A percentile compares a stretch with the other conserved stretches of the same genome.
phyloP scores from a whole-genome alignment of 1,284 basidiomycete species.

The Boletellus deceptivus region DNA sequence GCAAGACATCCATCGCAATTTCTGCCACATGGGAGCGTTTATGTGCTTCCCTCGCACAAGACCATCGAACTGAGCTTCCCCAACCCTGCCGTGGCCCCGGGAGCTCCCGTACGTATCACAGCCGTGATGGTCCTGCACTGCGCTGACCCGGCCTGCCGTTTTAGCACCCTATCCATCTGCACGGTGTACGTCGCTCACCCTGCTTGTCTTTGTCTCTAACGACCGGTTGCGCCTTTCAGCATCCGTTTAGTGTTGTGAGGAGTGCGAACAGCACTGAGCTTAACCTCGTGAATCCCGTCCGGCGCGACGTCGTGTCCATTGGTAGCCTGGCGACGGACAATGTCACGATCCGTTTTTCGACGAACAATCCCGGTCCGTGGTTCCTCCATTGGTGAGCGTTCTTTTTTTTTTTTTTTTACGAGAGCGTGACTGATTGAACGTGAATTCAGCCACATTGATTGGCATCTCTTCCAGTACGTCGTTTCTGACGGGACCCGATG shows the following conservation, averaged over 20 bases:
- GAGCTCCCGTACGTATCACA: conserved; percentile 34
- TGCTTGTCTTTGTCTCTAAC: not conserved
- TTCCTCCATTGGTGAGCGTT: conserved; percentile 42
- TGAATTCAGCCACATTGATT: conserved; percentile 37
- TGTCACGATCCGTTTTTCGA: conserved; percentile 45
- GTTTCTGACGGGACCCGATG: not conserved
- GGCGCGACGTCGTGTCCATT: conserved; percentile 27
- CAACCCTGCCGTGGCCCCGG: conserved; percentile 18
- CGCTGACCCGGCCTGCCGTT: conserved; percentile 1
- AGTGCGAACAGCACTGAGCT: conserved; percentile 13
- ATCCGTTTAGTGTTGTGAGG: conserved; percentile 26
- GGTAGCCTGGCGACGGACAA: conserved; percentile 27
- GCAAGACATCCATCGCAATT: conserved; percentile 27
- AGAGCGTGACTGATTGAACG: not conserved
- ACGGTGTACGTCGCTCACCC: conserved; percentile 29
- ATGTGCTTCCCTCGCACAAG: conserved; percentile 30
- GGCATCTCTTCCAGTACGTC: conserved; percentile 37
- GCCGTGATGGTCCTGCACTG: not conserved
- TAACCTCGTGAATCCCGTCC: conserved; percentile 30
- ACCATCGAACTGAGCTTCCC: conserved; percentile 37
- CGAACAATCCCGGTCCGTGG: conserved; percentile 50
- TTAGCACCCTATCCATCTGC: conserved; percentile 36
- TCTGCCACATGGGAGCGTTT: conserved; percentile 34
- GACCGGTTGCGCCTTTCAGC: conserved; percentile 12
- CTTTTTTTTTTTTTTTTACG: too few relatives aligned